Conservation (phyloP, 345 rosid genomes). For the Cochlearia excelsa region DNA sequence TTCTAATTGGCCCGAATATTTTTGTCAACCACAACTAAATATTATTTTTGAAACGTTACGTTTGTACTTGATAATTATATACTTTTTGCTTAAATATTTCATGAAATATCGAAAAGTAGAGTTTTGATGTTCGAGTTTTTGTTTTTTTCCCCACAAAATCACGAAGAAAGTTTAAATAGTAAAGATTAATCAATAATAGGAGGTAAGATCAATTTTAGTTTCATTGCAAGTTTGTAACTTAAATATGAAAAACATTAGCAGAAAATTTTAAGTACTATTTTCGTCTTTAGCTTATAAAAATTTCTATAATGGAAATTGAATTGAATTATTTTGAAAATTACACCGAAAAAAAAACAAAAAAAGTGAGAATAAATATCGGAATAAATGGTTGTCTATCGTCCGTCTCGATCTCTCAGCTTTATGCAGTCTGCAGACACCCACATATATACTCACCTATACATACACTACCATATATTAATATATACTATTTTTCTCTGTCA, state of each 20-base stretch:
- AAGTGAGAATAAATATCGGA: constrained; percentile 12
- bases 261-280: too few species aligned
- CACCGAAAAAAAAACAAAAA: neutral
- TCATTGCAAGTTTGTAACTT: too few species aligned
- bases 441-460: constrained; percentile 15
- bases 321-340: too few species aligned
- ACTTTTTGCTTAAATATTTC: neutral
- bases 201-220: too few species aligned
- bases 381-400: constrained; percentile 22
- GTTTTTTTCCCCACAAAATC: too few species aligned
- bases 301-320: too few species aligned
- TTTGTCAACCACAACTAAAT: constrained; percentile 16
- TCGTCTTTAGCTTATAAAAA: too few species aligned
- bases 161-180: too few species aligned
- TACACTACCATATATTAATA: neutral
- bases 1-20: neutral
- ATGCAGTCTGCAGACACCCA: constrained; percentile 28
- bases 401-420: constrained; percentile 37
- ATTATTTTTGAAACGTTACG: neutral
- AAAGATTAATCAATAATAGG: too few species aligned
- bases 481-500: constrained; percentile 10
- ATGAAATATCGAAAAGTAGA: neutral
- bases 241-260: too few species aligned
- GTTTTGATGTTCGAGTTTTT: too few species aligned
- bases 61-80: neutral